Conservation (phyloP, 805 yeast genomes). For the Yarrowia deformans region DNA sequence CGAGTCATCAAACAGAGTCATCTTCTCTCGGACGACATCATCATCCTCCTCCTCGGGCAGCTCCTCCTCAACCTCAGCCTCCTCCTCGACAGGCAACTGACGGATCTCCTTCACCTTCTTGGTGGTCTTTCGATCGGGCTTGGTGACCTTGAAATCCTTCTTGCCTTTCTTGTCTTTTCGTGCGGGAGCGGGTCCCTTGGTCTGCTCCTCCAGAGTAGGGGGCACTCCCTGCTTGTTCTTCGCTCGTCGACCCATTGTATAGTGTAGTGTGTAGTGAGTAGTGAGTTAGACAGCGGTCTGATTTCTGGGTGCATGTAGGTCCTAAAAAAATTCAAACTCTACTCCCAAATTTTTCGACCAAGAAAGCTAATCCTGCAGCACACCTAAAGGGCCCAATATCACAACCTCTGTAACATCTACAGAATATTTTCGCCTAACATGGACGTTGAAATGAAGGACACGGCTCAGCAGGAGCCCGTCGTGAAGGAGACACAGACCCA, state of each 20-base stretch:
- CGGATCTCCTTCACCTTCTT: conserved; percentile 43
- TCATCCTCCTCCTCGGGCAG: conserved; percentile 60
- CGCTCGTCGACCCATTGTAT: conserved; percentile 86
- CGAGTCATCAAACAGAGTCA: conserved; percentile 65
- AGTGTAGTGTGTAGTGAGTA: conserved; percentile 6
- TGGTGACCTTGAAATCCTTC: conserved; percentile 30
- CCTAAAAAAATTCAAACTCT: conserved; percentile 37
- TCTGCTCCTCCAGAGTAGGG: conserved; percentile 74
- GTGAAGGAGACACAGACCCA: not conserved
- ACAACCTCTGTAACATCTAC: not conserved
- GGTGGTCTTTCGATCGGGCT: conserved; percentile 42
- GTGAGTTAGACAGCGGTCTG: not conserved
- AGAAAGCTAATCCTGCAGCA: conserved; percentile 22
- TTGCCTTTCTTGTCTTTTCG: conserved; percentile 39
- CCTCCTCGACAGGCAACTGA: conserved; percentile 29
- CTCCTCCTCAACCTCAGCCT: conserved; percentile 32
- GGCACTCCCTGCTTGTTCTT: conserved; percentile 94
- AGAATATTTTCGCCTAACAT: not conserved
- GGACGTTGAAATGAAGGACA: conserved; percentile 30
- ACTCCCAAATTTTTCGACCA: conserved; percentile 28
- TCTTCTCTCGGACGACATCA: conserved; percentile 72
- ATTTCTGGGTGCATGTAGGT: conserved; percentile 13
- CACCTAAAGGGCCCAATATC: conserved; percentile 5
- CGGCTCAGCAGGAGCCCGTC: not conserved
- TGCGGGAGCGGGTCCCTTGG: conserved; percentile 41